Evolutionary conservation across 805 yeast species (phyloP), one percentile per base, ranked within the genome.

Genomic region (Wickerhamomyces subpelliculosus): DNA sequence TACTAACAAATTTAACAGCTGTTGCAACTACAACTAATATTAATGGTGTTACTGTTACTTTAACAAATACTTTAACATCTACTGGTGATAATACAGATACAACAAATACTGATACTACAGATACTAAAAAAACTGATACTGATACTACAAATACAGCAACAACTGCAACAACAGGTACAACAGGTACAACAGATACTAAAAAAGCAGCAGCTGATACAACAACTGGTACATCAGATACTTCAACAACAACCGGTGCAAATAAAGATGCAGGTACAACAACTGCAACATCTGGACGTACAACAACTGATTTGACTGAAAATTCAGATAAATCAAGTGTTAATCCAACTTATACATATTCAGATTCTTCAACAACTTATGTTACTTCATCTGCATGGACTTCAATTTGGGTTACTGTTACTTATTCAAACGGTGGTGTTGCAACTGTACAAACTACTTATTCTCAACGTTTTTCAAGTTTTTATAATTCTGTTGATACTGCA

Each of bases 391-490:
- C 44, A 14, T 54, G 59, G 59, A 54, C 59, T 4, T 54, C 59
- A 3, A 53, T 75, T 26, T 79, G 82, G 77, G 73, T 68, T 24
- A 78, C 85, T 0, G 45, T 63, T 9, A 68, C 75, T 1, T 50
- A 65, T 46, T 49, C 58, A 2, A 67, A 68, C 22, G 78, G 75
- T n/a, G 68, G 73, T 12, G 51, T 56, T 5, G 67, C 70, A 7
- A 60, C 67, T 6, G 62, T 73, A 3, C 68, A 67, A 43, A 69
- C 80, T 0, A 59, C 71, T 3, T 84, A 68, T 54, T 58, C 72
- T 3, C 94, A 84, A 51, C 45, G 55, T 23, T 82, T 80, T 47
- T 38, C 64, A 10, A 45, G 70, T 8, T 61, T 72, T 48, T 80
- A 65, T 44, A 44, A 66, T 1, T 50, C 74, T 2, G 61, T 78